Percentiles rank a stretch among this genome's conserved stretches.
phyloP scores from a whole-genome alignment of 768 basidiomycete genomes.

The Pleurotus pulmonarius region DNA sequence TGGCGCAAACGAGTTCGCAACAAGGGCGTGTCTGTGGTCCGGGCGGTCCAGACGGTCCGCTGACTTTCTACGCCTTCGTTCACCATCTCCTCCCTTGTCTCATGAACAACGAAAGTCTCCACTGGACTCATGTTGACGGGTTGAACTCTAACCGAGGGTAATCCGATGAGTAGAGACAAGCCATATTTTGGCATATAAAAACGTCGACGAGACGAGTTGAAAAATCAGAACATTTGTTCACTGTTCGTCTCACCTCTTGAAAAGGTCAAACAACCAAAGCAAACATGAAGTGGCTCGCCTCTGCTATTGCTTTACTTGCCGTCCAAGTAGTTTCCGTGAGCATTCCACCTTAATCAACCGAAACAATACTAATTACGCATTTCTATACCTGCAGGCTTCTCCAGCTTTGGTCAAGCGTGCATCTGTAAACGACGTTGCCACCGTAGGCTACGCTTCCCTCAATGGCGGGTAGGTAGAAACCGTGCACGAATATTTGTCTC shows the following conservation, averaged over 20 bases:
- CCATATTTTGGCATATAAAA: slow-evolving; percentile 26
- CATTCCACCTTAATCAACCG: not conserved
- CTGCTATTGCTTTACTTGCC: slow-evolving; percentile 14
- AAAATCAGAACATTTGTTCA: not conserved
- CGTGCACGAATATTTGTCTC: not conserved
- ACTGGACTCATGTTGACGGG: no score
- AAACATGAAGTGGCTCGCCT: slow-evolving; percentile 18
- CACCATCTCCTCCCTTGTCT: no score
- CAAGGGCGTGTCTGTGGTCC: no score
- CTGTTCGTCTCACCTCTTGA: not conserved
- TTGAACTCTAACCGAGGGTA: not conserved
- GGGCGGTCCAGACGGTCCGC: no score
- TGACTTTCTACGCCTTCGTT: no score
- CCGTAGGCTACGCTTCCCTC: slow-evolving; percentile 31
- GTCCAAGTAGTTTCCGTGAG: slow-evolving; percentile 16
- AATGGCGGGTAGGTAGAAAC: not conserved
- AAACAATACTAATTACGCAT: not conserved
- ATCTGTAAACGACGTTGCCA: slow-evolving; percentile 31
- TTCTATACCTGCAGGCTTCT: slow-evolving; percentile 10
- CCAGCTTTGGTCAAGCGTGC: slow-evolving; percentile 28
- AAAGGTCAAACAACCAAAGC: no score
- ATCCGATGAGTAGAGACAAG: slow-evolving; percentile 9
- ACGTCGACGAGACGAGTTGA: not conserved
- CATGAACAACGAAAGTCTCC: no score
- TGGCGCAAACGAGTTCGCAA: no score